phyloP scores from a whole-genome alignment of 2,329 filamentous ascomycete species.

The Ophioceras dolichostomum region DNA sequence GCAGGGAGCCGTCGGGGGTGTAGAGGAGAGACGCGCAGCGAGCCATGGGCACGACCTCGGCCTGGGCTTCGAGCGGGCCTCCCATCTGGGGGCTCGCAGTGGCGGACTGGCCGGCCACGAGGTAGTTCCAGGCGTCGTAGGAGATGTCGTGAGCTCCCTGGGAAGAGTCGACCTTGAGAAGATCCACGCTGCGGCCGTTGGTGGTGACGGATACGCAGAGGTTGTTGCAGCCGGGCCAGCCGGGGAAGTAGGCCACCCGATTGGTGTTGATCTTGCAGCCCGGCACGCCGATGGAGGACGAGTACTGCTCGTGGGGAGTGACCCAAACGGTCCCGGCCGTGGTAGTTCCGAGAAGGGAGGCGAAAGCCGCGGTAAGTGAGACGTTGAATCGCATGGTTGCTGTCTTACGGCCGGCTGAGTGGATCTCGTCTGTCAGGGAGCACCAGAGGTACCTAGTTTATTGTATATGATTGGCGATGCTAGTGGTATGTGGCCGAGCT shows the following conservation, averaged over 20 bases:
- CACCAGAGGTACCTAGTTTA: no score
- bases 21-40: slow-evolving; percentile 34
- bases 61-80: slow-evolving; percentile 34
- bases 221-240: slow-evolving; percentile 35
- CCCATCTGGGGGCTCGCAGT: slow-evolving; percentile 30
- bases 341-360: not conserved
- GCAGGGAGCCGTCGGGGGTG: slow-evolving; percentile 13
- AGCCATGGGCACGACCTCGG: slow-evolving; percentile 27
- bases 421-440: no score
- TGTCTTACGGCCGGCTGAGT: no score
- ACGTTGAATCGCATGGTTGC: no score
- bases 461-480: no score
- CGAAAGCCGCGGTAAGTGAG: not conserved
- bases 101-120: slow-evolving; percentile 31
- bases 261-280: slow-evolving; percentile 48
- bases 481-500: no score
- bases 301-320: slow-evolving; percentile 44
- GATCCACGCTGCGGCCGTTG: slow-evolving; percentile 34
- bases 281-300: slow-evolving; percentile 41
- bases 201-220: slow-evolving; percentile 41
- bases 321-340: slow-evolving; percentile 16
- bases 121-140: slow-evolving; percentile 49
- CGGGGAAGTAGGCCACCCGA: slow-evolving; percentile 47
- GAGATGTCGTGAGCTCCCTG: slow-evolving; percentile 43
- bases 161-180: slow-evolving; percentile 44